Conservation (phyloP, 495 filamentous ascomycete species). For the Lindgomyces ingoldianus region DNA sequence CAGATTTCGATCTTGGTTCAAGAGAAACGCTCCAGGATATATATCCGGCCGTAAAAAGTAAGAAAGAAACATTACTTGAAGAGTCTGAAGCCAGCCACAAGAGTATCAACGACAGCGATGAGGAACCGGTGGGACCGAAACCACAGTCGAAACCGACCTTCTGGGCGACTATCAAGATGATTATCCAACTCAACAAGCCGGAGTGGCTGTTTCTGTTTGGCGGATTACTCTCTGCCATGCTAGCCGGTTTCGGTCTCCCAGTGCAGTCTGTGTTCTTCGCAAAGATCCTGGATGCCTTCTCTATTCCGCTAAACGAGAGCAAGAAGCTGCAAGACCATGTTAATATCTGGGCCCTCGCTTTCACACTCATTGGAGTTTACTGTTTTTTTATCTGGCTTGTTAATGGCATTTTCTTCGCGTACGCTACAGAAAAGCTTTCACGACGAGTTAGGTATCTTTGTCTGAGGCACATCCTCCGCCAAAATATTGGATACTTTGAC, state of each 20-base stretch:
- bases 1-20: background rate
- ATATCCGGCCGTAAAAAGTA: background rate
- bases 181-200: background rate
- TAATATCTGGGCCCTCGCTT: conserved; percentile 91
- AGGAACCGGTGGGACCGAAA: background rate
- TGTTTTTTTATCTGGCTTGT: conserved; percentile 67
- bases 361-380: conserved; percentile 79
- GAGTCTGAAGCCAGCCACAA: background rate
- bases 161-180: background rate
- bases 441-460: conserved; percentile 74
- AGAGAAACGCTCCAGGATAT: background rate
- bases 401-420: conserved; percentile 76
- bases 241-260: background rate
- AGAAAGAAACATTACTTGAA: background rate
- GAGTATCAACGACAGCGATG: background rate
- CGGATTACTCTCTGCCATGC: background rate
- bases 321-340: background rate
- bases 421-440: conserved; percentile 61
- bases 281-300: background rate
- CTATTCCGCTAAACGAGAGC: background rate
- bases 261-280: conserved; percentile 3
- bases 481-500: conserved; percentile 88
- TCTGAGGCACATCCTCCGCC: conserved; percentile 83
- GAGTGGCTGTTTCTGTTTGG: background rate
- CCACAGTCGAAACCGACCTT: background rate